Evolutionary conservation across 2,329 filamentous ascomycete species (phyloP).

Genomic region (Furcasterigmium sp.): DNA sequence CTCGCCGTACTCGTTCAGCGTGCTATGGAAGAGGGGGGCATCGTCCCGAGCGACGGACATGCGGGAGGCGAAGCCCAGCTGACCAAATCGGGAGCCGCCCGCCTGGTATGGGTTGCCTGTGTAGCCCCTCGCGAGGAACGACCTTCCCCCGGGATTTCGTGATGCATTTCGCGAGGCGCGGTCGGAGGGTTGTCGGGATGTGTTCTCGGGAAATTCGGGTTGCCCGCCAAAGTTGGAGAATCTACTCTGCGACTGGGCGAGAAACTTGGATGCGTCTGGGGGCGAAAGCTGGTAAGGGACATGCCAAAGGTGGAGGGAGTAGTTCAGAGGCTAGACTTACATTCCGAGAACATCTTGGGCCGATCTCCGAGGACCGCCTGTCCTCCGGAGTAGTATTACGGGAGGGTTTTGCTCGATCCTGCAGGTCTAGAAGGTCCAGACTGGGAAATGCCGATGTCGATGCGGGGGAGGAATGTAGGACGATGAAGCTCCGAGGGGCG

Average conservation of each 20-base stretch:
- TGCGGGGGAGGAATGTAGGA: no score
- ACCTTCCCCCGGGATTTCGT: conserved; percentile 27
- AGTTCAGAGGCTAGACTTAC: conserved; percentile 47
- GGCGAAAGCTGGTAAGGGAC: conserved; percentile 8
- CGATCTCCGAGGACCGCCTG: conserved; percentile 10
- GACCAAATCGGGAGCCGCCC: conserved; percentile 66
- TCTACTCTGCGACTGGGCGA: conserved; percentile 92
- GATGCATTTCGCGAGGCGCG: conserved; percentile 23
- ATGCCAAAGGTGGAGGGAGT: not conserved
- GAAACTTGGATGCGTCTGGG: conserved; percentile 89
- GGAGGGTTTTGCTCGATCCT: not conserved
- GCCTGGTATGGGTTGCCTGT: conserved; percentile 75
- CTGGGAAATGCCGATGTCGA: no score
- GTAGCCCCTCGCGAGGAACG: conserved; percentile 39
- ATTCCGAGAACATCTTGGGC: conserved; percentile 63
- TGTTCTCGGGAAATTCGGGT: conserved; percentile 38
- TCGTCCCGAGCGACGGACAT: conserved; percentile 62
- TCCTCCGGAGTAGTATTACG: conserved; percentile 4
- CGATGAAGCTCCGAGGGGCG: no score
- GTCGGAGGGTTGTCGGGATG: conserved; percentile 26
- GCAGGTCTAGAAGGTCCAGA: not conserved
- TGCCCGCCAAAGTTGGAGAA: conserved; percentile 65
- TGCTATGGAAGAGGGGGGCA: conserved; percentile 91
- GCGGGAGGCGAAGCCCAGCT: conserved; percentile 68
- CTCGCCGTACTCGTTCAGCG: conserved; percentile 84